Evolutionary conservation across 2,329 filamentous ascomycete genomes (phyloP), one percentile per base, ranked within the genome.

Genomic region (Pseudocercospora crystallina): DNA sequence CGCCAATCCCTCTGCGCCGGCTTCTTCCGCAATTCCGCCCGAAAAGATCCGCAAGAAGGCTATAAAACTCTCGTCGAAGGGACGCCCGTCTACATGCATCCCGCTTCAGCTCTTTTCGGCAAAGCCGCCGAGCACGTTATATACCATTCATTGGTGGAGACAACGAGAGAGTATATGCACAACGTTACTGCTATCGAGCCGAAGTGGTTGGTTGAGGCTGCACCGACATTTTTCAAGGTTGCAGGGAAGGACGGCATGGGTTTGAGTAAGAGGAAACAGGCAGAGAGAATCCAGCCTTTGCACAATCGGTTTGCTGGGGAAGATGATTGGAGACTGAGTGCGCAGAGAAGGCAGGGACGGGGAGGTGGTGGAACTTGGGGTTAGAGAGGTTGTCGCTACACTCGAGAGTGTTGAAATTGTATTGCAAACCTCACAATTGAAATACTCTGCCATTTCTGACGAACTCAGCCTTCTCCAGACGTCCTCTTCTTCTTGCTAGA

Each of bases 221-320:
- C 95, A n/a, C 94, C 95, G 8, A 96, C 90, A 0, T 99, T 97
- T 76, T 99, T 97, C 83, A 96, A 95, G 80, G 90, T 97, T 4
- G 92, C 94, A 13, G 85, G 89, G 0, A 92, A 87, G 32, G 90
- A 96, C 67, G 79, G 83, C 49, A 51, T 49, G 31, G 54, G 50
- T 1, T 72, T 99, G 64, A 92, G 87, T 58, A 96, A 96, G 80
- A 77, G 94, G 65, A 94, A 95, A 81, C 87, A 89, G 77, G 89
- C 89, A 0, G 94, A 99, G 78, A 80, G 92, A 49, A 97, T 99
- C 48, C 89, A 96, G 76, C 94, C 94, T 37, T 72, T 99, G 72
- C 90, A 96, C 69, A 96, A 96, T 69, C 87, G 91, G 68, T 96
- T 89, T 73, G 87, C 86, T 2, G 87, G 85, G 2, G 91, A 96